These are phyloP conservation scores for Paramecium sonneborni DNA, from an alignment of 73 alveolate species.

Conservation along the genomic window DNA sequence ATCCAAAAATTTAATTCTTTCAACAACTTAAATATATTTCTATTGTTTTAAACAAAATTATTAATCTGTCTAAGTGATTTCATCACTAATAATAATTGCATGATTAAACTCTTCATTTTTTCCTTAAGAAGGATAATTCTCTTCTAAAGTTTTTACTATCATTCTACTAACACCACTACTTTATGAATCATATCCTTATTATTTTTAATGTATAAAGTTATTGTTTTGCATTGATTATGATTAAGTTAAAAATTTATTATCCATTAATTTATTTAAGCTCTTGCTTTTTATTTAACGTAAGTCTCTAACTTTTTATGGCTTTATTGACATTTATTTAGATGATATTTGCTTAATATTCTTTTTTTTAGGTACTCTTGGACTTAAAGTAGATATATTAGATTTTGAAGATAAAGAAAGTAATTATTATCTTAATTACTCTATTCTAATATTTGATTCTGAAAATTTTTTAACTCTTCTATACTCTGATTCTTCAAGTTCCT, in stretches of 20 bases:
- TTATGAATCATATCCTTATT: not conserved
- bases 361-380: not conserved
- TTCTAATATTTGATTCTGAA: not conserved
- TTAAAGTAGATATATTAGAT: not conserved
- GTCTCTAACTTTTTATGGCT: not conserved
- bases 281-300: not conserved
- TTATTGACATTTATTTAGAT: not conserved
- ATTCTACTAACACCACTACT: not conserved
- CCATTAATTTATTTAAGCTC: not conserved
- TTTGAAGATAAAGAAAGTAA: not conserved
- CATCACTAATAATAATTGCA: too few species aligned
- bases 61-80: not conserved
- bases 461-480: not conserved
- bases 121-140: not conserved
- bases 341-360: not conserved
- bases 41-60: not conserved
- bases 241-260: not conserved
- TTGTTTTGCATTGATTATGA: not conserved
- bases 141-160: not conserved
- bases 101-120: not conserved
- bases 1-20: not conserved
- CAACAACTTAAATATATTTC: not conserved
- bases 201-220: not conserved
- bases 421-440: not conserved
- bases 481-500: not conserved